A percentile compares a stretch with the other conserved stretches of the same genome.
phyloP scores from a whole-genome alignment of 2,329 filamentous ascomycete species.

The Colletotrichum chrysophilum region DNA sequence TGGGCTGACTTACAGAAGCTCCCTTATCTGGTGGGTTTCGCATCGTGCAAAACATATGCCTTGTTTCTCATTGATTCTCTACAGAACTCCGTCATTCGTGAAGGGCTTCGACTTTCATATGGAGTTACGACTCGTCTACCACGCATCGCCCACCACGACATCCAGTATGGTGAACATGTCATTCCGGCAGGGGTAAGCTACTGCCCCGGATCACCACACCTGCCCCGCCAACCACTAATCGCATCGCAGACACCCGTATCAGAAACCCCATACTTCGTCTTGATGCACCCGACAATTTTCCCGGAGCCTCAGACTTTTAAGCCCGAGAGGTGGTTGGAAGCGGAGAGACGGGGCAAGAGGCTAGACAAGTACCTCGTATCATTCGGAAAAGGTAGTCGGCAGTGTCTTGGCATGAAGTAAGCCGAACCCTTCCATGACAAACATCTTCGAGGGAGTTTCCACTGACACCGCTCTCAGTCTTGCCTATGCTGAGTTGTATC shows the following conservation, averaged over 20 bases:
- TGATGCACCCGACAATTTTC: constrained; percentile 26
- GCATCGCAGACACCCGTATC: constrained; percentile 25
- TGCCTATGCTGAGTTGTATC: constrained; percentile 19
- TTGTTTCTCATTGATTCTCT: neutral
- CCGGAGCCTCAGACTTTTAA: constrained; percentile 28
- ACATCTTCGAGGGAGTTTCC: neutral
- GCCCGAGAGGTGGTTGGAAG: constrained; percentile 31
- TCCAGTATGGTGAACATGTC: constrained; percentile 2
- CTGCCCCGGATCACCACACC: neutral
- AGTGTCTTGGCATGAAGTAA: constrained; percentile 26
- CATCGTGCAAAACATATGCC: fast-evolving
- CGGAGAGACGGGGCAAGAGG: constrained; percentile 5
- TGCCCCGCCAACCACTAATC: neutral
- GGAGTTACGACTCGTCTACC: constrained; percentile 16
- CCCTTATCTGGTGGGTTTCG: constrained; percentile 3
- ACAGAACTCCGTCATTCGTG: constrained; percentile 10
- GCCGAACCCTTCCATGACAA: neutral
- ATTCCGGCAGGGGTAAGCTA: constrained; percentile 18
- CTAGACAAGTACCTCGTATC: constrained; percentile 19
- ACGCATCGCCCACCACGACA: constrained; percentile 9
- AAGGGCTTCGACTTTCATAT: constrained; percentile 19
- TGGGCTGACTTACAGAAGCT: constrained; percentile 11
- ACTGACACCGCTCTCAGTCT: neutral
- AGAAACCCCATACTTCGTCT: constrained; percentile 25
- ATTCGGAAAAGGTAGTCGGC: constrained; percentile 25